Conservation (phyloP, 345 rosid genomes). For the Bruguiera parviflora region DNA sequence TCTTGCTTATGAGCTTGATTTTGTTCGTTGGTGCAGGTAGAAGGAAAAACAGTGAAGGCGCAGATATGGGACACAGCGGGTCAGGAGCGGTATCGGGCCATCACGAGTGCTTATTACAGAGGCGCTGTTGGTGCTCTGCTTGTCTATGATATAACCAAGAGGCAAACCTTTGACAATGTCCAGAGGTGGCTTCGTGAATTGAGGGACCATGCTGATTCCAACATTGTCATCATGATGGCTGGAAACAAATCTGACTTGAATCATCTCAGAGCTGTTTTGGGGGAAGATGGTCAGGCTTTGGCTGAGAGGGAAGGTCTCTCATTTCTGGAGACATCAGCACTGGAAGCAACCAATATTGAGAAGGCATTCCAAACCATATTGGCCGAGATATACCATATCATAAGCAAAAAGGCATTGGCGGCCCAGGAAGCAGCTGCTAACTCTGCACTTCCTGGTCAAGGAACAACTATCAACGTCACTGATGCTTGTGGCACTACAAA, state of each 20-base stretch:
- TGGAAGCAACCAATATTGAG: constrained; percentile 30
- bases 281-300: constrained; percentile 25
- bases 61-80: constrained; percentile 36
- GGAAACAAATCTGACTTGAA: constrained; percentile 33
- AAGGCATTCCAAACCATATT: constrained; percentile 34
- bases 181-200: constrained; percentile 31
- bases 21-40: constrained; percentile 15
- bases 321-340: constrained; percentile 30
- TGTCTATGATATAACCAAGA: constrained; percentile 33
- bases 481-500: constrained; percentile 15
- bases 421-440: constrained; percentile 34
- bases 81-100: constrained; percentile 30
- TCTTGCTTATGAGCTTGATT: neutral
- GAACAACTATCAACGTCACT: constrained; percentile 28
- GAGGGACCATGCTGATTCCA: constrained; percentile 33
- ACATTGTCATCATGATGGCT: constrained; percentile 35
- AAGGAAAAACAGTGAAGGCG: constrained; percentile 32
- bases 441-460: constrained; percentile 27
- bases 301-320: constrained; percentile 33
- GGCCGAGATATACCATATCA: constrained; percentile 28
- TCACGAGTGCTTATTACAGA: constrained; percentile 32
- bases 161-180: constrained; percentile 31
- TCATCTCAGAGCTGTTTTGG: constrained; percentile 27
- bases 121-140: constrained; percentile 36
- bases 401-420: constrained; percentile 32